phyloP scores from a whole-genome alignment of 2,329 filamentous ascomycete species.

The Calonectria crousiana region DNA sequence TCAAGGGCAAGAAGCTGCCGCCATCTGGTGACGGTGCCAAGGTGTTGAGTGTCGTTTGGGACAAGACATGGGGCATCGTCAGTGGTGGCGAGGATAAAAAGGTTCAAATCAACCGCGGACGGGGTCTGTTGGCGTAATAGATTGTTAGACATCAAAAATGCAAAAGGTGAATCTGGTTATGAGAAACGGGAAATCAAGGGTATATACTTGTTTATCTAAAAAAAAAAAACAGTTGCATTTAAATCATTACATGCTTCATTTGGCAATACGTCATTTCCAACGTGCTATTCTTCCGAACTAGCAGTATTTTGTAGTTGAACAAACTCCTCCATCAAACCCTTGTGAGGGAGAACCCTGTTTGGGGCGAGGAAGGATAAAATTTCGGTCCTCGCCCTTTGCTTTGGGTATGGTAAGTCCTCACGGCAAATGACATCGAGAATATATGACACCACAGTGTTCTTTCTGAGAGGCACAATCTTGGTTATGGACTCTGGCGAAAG shows the following conservation, averaged over 20 bases:
- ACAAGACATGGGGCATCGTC: constrained; percentile 87
- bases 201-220: constrained; percentile 20
- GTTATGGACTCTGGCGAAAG: constrained; percentile 65
- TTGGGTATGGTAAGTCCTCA: constrained; percentile 65
- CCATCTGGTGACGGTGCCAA: constrained; percentile 87
- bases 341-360: constrained; percentile 18
- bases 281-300: background rate
- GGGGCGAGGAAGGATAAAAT: constrained; percentile 54
- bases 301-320: constrained; percentile 7
- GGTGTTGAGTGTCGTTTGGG: constrained; percentile 91
- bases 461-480: constrained; percentile 66
- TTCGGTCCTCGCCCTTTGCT: constrained; percentile 57
- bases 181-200: constrained; percentile 26
- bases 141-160: constrained; percentile 26
- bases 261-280: background rate
- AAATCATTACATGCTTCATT: background rate
- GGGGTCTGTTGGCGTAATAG: constrained; percentile 60
- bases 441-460: constrained; percentile 68
- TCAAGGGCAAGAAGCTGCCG: constrained; percentile 72
- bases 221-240: background rate
- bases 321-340: constrained; percentile 38
- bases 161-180: constrained; percentile 29
- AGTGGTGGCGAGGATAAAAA: constrained; percentile 93
- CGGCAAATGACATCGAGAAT: constrained; percentile 67
- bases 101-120: constrained; percentile 88